Evolutionary conservation across 805 yeast species (phyloP).

Genomic region (Saturnispora hagleri): DNA sequence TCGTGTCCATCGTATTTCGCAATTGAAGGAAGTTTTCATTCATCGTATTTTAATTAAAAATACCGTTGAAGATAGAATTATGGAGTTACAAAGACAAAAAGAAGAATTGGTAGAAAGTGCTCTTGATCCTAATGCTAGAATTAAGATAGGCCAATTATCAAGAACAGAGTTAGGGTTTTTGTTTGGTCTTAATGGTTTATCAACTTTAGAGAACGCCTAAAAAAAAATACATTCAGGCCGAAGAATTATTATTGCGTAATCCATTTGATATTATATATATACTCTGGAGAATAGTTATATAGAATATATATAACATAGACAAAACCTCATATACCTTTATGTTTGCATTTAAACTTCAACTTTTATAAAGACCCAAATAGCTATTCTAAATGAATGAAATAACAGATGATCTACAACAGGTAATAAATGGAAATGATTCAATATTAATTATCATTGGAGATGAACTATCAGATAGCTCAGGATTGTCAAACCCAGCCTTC

Average conservation of each 20-base stretch:
- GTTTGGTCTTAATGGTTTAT: slow-evolving; percentile 42
- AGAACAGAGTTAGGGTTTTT: slow-evolving; percentile 64
- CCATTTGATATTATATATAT: not conserved
- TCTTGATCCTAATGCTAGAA: slow-evolving; percentile 67
- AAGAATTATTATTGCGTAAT: not conserved
- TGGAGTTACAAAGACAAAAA: slow-evolving; percentile 70
- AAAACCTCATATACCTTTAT: not conserved
- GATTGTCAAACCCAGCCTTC: not conserved
- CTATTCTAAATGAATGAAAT: not conserved
- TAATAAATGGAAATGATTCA: not conserved
- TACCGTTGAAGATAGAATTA: slow-evolving; percentile 86
- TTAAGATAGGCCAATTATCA: slow-evolving; percentile 52
- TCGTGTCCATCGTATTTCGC: slow-evolving; percentile 92
- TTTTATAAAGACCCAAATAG: not conserved
- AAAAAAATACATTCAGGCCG: too few species aligned
- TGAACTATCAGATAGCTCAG: not conserved
- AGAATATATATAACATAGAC: too few species aligned
- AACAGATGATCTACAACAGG: not conserved
- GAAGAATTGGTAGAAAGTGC: slow-evolving; percentile 75
- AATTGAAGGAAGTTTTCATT: slow-evolving; percentile 64
- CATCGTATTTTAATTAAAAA: slow-evolving; percentile 58
- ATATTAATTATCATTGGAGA: not conserved
- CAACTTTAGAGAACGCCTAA: slow-evolving; percentile 16
- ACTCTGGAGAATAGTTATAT: not conserved
- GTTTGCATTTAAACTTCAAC: not conserved